Percentiles rank a stretch among this genome's conserved stretches.
These are phyloP conservation scores for Periconia macrospinosa DNA, from an alignment of 2,329 filamentous ascomycete species.

Conservation along the genomic window DNA sequence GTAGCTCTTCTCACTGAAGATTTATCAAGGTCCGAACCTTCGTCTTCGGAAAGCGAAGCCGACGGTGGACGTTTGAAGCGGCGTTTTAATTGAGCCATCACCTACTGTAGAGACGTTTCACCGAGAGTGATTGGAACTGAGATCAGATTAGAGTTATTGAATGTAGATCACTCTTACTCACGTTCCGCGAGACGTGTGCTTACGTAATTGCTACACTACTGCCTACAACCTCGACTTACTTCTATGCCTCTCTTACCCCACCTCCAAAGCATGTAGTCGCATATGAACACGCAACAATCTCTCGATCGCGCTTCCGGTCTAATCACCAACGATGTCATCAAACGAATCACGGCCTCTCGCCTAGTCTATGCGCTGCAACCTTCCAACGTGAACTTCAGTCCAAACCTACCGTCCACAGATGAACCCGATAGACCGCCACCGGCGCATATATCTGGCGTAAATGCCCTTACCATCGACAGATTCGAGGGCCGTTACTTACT, in stretches of 20 bases:
- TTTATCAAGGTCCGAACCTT: constrained; percentile 3
- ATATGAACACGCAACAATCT: constrained; percentile 58
- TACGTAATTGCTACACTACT: background rate
- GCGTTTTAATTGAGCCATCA: background rate
- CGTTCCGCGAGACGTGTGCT: background rate
- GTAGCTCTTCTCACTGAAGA: constrained; percentile 49
- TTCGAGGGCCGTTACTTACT: constrained; percentile 80
- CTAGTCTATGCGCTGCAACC: constrained; percentile 71
- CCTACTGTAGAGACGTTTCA: background rate
- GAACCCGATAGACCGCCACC: constrained; percentile 47
- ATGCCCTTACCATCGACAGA: constrained; percentile 75
- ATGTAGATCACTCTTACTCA: background rate
- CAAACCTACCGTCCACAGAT: constrained; percentile 50
- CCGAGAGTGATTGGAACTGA: background rate
- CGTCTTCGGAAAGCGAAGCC: constrained; percentile 15
- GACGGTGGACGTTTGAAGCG: constrained; percentile 13
- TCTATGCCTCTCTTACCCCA: constrained; percentile 1
- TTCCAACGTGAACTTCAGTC: constrained; percentile 71
- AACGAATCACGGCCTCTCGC: constrained; percentile 65
- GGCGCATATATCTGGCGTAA: constrained; percentile 79
- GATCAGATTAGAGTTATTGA: background rate
- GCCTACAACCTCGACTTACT: background rate
- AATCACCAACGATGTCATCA: constrained; percentile 61
- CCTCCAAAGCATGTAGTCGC: constrained; percentile 38
- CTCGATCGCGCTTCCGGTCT: constrained; percentile 75